Evolutionary conservation across 192 early-diverging fungal species (phyloP), one percentile per base, ranked within the genome.

Genomic region (Entomortierella parvispora): DNA sequence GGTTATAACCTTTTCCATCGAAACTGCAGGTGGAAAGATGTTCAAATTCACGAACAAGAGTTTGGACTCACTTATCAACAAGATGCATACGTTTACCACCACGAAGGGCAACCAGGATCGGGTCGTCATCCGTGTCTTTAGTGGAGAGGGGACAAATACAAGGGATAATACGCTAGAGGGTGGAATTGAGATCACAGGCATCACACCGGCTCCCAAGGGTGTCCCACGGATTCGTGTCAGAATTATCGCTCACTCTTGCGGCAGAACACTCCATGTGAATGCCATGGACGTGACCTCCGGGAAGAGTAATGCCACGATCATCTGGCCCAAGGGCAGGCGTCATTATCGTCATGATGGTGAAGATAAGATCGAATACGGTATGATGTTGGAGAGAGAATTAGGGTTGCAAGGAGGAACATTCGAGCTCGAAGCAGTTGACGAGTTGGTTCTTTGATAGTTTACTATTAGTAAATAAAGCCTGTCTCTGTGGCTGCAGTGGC

Each of bases 201-300:
- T 97, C 69, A 91, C 95, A 15, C 95, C 95, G 25, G 93, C 95
- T 28, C 92, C 92, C 42, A 92, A 93, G 84, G 95, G 95, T 76
- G 88, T 93, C 26, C 95, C 95, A 33, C 92, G 96, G 82, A 93
- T 97, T 71, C 92, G 94, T 81, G 96, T 97, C 51, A 90, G 91
- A 48, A 95, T 97, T 60, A 94, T 95, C 82, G 94, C 95, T 86
- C 90, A 97, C 75, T 94, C 94, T 28, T 93, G 96, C 75, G 95
- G 95, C 60, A 83, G 6, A 4, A 17, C 3, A 22, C 0, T 23
- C 55, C 1, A 57, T 37, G n/a, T 57, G 34, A 0, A 57, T n/a
- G 55, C 40, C 1, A 57, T 57, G 55, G 55, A 57, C 14, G 14
- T 57, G 37, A 32, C 31, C 0, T 57, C 55, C 40, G 37, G 55